These are phyloP conservation scores for Sphaerobolus stellatus DNA, from an alignment of 1,284 basidiomycete species.

Conservation along the genomic window DNA sequence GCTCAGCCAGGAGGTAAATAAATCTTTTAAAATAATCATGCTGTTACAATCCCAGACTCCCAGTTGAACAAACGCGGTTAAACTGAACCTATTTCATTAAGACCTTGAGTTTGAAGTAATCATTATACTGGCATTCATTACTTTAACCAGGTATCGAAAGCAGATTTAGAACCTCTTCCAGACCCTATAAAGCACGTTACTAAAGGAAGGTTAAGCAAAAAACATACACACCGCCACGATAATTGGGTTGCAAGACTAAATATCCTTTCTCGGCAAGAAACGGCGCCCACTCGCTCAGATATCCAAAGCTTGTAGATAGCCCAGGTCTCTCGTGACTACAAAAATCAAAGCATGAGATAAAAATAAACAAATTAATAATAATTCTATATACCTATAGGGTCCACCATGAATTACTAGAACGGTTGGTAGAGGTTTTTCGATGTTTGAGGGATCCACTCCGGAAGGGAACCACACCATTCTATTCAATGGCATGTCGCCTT, in stretches of 20 bases:
- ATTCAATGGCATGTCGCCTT: slow-evolving; percentile 15
- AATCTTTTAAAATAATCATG: too few relatives aligned
- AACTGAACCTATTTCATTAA: too few relatives aligned
- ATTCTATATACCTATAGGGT: slow-evolving; percentile 15
- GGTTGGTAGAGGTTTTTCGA: slow-evolving; percentile 14
- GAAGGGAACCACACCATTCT: slow-evolving; percentile 15
- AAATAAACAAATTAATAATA: not conserved
- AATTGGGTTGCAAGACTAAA: slow-evolving; percentile 19
- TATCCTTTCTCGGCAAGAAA: slow-evolving; percentile 17
- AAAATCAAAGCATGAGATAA: not conserved
- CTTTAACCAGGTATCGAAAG: slow-evolving; percentile 17
- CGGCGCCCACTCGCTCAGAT: too few relatives aligned
- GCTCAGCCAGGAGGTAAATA: too few relatives aligned
- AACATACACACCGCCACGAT: slow-evolving; percentile 17
- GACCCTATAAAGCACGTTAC: slow-evolving; percentile 8
- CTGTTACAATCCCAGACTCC: too few relatives aligned
- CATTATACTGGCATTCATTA: too few relatives aligned
- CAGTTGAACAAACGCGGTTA: too few relatives aligned
- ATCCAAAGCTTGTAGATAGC: too few relatives aligned
- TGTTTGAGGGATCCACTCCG: slow-evolving; percentile 1
- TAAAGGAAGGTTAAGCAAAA: not conserved
- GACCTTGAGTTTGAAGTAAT: too few relatives aligned
- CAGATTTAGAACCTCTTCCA: slow-evolving; percentile 17
- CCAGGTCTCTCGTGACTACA: too few relatives aligned
- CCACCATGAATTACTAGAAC: slow-evolving; percentile 19